Evolutionary conservation across 805 yeast genomes (phyloP).

Genomic region (Kodamaea hsintzibuensis): DNA sequence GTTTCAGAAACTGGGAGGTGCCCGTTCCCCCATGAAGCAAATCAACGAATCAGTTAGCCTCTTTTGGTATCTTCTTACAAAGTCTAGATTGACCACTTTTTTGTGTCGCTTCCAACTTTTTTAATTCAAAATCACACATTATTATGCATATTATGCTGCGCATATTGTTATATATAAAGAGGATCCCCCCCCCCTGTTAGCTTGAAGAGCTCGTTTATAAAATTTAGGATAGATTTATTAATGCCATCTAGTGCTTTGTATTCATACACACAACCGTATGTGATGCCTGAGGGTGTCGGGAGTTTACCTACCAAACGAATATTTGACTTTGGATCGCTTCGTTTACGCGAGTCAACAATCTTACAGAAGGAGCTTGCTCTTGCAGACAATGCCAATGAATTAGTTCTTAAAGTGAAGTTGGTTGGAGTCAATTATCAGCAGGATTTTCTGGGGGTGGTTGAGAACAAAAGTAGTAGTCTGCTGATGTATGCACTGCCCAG

Average conservation of each 20-base stretch:
- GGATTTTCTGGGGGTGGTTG: constrained; percentile 24
- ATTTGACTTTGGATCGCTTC: constrained; percentile 19
- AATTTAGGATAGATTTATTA: not conserved
- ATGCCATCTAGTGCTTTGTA: not conserved
- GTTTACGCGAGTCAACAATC: constrained; percentile 26
- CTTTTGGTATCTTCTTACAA: not conserved
- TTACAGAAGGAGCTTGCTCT: constrained; percentile 25
- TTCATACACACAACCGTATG: not conserved
- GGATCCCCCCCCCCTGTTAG: not conserved
- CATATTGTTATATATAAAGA: not conserved
- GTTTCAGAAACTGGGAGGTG: not conserved
- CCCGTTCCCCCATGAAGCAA: not conserved
- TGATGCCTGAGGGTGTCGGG: not conserved
- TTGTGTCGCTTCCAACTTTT: no score
- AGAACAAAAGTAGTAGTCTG: not conserved
- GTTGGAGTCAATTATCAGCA: constrained; percentile 27
- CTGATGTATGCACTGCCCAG: not conserved
- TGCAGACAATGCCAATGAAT: constrained; percentile 16
- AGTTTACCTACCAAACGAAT: constrained; percentile 21
- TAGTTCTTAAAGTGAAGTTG: constrained; percentile 27
- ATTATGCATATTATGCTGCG: not conserved
- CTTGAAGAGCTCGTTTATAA: no score
- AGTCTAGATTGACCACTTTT: not conserved
- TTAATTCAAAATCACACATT: not conserved
- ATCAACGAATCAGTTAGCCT: not conserved